These are phyloP conservation scores for Phytopythium helicoides DNA, from an alignment of 352 stramenopile species.

Conservation along the genomic window DNA sequence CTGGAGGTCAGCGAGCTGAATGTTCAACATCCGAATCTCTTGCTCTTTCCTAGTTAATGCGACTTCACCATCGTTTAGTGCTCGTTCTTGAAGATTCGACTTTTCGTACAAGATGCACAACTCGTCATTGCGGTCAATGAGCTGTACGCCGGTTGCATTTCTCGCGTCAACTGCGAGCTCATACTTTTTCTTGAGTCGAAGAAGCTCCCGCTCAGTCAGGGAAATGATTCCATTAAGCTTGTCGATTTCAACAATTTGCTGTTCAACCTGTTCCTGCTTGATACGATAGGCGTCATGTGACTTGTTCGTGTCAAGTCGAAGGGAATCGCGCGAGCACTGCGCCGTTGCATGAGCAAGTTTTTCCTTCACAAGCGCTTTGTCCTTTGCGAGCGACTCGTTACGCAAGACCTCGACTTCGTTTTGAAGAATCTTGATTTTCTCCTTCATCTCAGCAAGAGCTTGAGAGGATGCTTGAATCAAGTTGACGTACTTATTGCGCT, in stretches of 20 bases:
- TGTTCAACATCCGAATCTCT: slow-evolving; percentile 69
- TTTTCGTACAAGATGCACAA: slow-evolving; percentile 95
- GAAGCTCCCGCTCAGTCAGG: slow-evolving; percentile 86
- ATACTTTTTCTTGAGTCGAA: slow-evolving; percentile 92
- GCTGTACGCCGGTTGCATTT: slow-evolving; percentile 88
- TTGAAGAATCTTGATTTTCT: slow-evolving; percentile 95
- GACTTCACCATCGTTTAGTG: slow-evolving; percentile 77
- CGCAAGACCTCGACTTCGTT: slow-evolving; percentile 94
- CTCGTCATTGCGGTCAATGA: slow-evolving; percentile 96
- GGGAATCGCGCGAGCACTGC: slow-evolving; percentile 86
- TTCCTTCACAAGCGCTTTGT: slow-evolving; percentile 92
- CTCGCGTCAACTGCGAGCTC: slow-evolving; percentile 85
- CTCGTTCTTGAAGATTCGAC: slow-evolving; percentile 86
- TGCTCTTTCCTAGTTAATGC: slow-evolving; percentile 79
- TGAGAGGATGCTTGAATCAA: slow-evolving; percentile 91
- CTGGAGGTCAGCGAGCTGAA: slow-evolving; percentile 84
- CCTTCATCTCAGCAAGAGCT: slow-evolving; percentile 94
- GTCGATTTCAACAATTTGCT: slow-evolving; percentile 96
- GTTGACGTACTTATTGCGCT: slow-evolving; percentile 96
- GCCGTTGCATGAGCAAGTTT: slow-evolving; percentile 78
- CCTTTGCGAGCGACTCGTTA: slow-evolving; percentile 92
- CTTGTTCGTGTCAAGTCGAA: slow-evolving; percentile 91
- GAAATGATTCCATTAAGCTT: slow-evolving; percentile 95
- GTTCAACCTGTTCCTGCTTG: slow-evolving; percentile 91
- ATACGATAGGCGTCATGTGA: slow-evolving; percentile 84